Percentiles rank a stretch among this genome's conserved stretches.
phyloP scores from a whole-genome alignment of 768 basidiomycete genomes.

The Zangia roseola region DNA sequence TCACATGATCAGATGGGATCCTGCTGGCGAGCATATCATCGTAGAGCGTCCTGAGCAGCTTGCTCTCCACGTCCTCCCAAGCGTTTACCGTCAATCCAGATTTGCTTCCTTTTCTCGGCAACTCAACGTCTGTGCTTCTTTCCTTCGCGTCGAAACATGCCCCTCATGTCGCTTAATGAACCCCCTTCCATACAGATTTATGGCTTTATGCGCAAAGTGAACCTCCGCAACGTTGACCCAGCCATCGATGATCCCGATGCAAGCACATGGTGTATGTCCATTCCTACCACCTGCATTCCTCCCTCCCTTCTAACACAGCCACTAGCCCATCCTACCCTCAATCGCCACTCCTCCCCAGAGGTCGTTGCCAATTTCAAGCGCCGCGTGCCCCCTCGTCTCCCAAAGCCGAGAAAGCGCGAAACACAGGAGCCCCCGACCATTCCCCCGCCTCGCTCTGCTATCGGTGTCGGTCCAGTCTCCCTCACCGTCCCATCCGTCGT shows the following conservation, averaged over 20 bases:
- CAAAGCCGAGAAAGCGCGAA: conserved; percentile 83
- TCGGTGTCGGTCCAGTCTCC: conserved; percentile 66
- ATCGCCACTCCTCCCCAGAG: conserved; percentile 85
- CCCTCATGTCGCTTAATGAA: conserved; percentile 25
- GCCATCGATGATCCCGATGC: conserved; percentile 95
- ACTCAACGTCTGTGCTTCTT: conserved; percentile 74
- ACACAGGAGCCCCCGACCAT: conserved; percentile 63
- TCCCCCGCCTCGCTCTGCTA: conserved; percentile 74
- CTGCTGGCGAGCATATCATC: conserved; percentile 91
- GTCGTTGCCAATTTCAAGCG: conserved; percentile 95
- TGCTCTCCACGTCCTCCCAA: conserved; percentile 89
- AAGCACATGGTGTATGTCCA: conserved; percentile 89
- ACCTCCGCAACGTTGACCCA: conserved; percentile 91
- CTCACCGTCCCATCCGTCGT: conserved; percentile 53
- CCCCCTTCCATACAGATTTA: conserved; percentile 69
- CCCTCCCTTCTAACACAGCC: conserved; percentile 23
- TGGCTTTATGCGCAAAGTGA: conserved; percentile 98
- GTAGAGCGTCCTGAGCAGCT: conserved; percentile 93
- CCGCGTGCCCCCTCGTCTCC: conserved; percentile 89
- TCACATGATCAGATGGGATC: conserved; percentile 97
- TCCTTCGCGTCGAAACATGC: conserved; percentile 24
- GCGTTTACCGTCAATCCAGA: conserved; percentile 93
- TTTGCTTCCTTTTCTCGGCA: conserved; percentile 98
- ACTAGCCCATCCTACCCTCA: conserved; percentile 86
- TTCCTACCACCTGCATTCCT: conserved; percentile 14